Evolutionary conservation across 331 rosid genomes (phyloP).

Genomic region (Prunus yedoensis): DNA sequence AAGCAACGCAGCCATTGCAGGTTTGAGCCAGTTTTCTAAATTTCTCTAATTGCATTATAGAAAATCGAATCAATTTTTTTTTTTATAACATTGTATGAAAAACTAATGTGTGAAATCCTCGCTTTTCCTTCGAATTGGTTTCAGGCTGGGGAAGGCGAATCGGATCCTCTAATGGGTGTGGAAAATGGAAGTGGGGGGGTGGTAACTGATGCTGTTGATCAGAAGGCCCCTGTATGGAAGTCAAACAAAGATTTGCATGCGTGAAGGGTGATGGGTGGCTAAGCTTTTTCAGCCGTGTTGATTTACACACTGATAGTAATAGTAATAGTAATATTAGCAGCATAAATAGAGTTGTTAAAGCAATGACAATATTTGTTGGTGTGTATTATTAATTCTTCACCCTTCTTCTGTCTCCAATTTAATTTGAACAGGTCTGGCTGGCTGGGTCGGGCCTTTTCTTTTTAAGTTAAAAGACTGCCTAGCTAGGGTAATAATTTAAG

Average conservation of each 20-base stretch:
- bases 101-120: slow-evolving; percentile 8
- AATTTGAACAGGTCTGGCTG: slow-evolving; percentile 21
- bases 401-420: slow-evolving; percentile 15
- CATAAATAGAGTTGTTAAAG: slow-evolving; percentile 29
- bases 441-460: slow-evolving; percentile 2
- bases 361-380: slow-evolving; percentile 38
- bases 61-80: too few relatives aligned
- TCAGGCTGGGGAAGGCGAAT: slow-evolving; percentile 68
- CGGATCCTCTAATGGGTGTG: slow-evolving; percentile 56
- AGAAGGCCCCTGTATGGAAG: slow-evolving; percentile 53
- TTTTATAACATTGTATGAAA: background rate
- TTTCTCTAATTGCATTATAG: too few relatives aligned
- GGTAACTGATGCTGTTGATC: slow-evolving; percentile 40
- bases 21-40: too few relatives aligned
- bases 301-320: slow-evolving; percentile 10
- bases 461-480: background rate
- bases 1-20: too few relatives aligned
- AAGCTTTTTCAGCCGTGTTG: background rate
- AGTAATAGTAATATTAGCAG: slow-evolving; percentile 20
- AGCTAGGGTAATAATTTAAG: too few relatives aligned
- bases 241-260: slow-evolving; percentile 59
- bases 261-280: slow-evolving; percentile 20
- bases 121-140: slow-evolving; percentile 20
- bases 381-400: slow-evolving; percentile 28
- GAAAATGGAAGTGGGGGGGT: slow-evolving; percentile 56